Percentiles rank a stretch among this genome's conserved stretches.
These are phyloP conservation scores for Saccharomycopsis hybrid DNA, from an alignment of 1,139 yeast species.

Conservation along the genomic window DNA sequence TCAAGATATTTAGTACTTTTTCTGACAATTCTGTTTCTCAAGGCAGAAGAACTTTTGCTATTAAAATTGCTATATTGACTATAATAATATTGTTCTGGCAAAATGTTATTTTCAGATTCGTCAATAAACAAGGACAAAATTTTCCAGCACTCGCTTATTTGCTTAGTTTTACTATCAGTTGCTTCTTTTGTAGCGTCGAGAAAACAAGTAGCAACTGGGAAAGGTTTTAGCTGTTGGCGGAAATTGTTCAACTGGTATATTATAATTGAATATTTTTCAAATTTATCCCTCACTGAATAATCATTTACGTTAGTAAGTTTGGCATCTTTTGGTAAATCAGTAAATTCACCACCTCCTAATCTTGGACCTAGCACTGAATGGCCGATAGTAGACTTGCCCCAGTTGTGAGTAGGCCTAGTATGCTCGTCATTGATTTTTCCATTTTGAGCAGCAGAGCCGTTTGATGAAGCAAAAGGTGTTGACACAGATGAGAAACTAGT, in stretches of 20 bases:
- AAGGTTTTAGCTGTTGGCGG: slow-evolving; percentile 45
- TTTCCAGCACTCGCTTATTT: slow-evolving; percentile 59
- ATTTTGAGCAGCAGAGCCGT: background rate
- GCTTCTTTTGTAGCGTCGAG: slow-evolving; percentile 33
- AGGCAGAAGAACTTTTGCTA: slow-evolving; percentile 30
- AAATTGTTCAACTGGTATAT: slow-evolving; percentile 66
- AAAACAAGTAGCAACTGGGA: slow-evolving; percentile 47
- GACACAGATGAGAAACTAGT: background rate
- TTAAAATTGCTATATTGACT: slow-evolving; percentile 27
- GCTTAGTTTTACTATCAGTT: slow-evolving; percentile 53
- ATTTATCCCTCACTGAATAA: slow-evolving; percentile 44
- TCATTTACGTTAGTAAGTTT: slow-evolving; percentile 34
- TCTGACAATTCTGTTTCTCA: slow-evolving; percentile 45
- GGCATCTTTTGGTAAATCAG: slow-evolving; percentile 25
- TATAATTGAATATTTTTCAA: slow-evolving; percentile 67
- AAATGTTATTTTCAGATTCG: slow-evolving; percentile 24
- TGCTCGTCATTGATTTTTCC: background rate
- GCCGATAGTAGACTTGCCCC: slow-evolving; percentile 31
- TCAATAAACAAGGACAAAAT: slow-evolving; percentile 37
- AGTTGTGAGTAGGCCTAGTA: slow-evolving; percentile 3
- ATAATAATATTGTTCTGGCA: slow-evolving; percentile 29
- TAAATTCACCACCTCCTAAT: slow-evolving; percentile 27
- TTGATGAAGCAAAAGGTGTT: background rate
- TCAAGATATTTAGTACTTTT: slow-evolving; percentile 64
- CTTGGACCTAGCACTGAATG: slow-evolving; percentile 32